These are phyloP conservation scores for Pezicula rhizophila DNA, from an alignment of 2,329 filamentous ascomycete genomes.

Conservation along the genomic window DNA sequence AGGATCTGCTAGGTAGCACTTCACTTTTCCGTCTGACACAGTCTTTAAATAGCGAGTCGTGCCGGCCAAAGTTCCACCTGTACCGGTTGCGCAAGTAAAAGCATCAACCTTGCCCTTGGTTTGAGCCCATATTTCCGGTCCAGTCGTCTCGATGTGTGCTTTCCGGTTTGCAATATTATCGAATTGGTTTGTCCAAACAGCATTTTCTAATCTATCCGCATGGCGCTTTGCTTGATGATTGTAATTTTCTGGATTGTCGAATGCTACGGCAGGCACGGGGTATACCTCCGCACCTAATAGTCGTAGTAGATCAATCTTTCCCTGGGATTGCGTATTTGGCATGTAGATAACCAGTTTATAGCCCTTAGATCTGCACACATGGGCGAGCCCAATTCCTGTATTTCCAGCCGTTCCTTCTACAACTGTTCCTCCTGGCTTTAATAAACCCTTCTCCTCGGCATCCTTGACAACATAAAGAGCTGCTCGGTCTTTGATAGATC, in stretches of 20 bases:
- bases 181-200: conserved; percentile 99
- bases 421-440: conserved; percentile 83
- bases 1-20: conserved; percentile 87
- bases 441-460: conserved; percentile 80
- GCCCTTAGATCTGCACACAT: conserved; percentile 86
- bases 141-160: conserved; percentile 94
- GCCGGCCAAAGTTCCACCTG: conserved; percentile 84
- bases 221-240: conserved; percentile 92
- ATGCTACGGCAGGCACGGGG: conserved; percentile 90
- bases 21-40: conserved; percentile 68
- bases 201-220: conserved; percentile 78
- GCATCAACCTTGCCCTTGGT: conserved; percentile 81
- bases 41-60: conserved; percentile 86
- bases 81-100: conserved; percentile 93
- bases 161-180: conserved; percentile 92
- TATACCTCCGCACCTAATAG: conserved; percentile 92
- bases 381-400: conserved; percentile 94
- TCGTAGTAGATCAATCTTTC: conserved; percentile 89
- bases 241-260: conserved; percentile 93
- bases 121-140: conserved; percentile 95
- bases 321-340: conserved; percentile 97
- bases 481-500: conserved; percentile 92
- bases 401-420: conserved; percentile 97
- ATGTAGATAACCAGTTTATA: conserved; percentile 99
- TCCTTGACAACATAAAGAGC: conserved; percentile 91